phyloP scores from a whole-genome alignment of 495 filamentous ascomycete genomes.

The Sordaria brevicollis region DNA sequence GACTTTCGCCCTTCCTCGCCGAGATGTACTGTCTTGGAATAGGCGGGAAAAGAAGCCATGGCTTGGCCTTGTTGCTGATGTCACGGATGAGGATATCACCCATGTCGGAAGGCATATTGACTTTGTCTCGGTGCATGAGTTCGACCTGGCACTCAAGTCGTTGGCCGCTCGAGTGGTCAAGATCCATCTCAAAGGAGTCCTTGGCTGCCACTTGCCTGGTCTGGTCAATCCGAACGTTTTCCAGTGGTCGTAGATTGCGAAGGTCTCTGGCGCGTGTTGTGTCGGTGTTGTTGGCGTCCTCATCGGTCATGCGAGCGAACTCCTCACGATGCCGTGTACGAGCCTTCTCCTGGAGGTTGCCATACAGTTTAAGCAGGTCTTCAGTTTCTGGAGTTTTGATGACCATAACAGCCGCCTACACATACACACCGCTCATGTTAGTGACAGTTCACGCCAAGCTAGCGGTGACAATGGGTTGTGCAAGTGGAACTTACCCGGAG shows the following conservation, averaged over 20 bases:
- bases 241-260: constrained; percentile 57
- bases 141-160: constrained; percentile 83
- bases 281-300: constrained; percentile 78
- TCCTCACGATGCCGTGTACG: constrained; percentile 77
- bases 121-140: constrained; percentile 71
- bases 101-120: constrained; percentile 36
- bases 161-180: constrained; percentile 85
- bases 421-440: not conserved
- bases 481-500: constrained; percentile 48
- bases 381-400: constrained; percentile 17
- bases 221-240: constrained; percentile 60
- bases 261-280: constrained; percentile 67
- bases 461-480: not conserved
- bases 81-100: constrained; percentile 89
- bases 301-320: constrained; percentile 76
- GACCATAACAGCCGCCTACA: constrained; percentile 35
- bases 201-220: constrained; percentile 71
- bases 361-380: constrained; percentile 36
- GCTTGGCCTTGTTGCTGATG: constrained; percentile 57
- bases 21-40: constrained; percentile 59
- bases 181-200: constrained; percentile 77
- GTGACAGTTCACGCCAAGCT: not conserved
- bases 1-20: constrained; percentile 62
- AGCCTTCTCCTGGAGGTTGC: constrained; percentile 64
- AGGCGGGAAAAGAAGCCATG: constrained; percentile 85